Conservation (phyloP, 352 stramenopile genomes). For the Globisporangium polare region DNA sequence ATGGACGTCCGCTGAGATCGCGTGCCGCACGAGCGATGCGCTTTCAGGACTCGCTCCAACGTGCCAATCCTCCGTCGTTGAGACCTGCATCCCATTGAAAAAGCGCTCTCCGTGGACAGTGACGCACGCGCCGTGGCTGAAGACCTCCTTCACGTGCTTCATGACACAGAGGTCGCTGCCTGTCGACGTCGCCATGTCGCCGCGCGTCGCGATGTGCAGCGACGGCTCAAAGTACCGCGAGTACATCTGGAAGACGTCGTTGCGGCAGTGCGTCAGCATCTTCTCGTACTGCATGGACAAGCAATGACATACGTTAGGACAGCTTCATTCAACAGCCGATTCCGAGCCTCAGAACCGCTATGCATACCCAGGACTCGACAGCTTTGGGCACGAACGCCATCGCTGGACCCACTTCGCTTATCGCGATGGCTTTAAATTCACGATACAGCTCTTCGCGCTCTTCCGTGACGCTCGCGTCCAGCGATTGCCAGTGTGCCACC, state of each 20-base stretch:
- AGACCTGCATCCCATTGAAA: slow-evolving; percentile 8
- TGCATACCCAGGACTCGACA: slow-evolving; percentile 28
- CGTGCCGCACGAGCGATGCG: slow-evolving; percentile 7
- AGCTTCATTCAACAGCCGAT: no score
- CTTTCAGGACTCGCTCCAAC: neutral
- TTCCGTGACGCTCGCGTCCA: slow-evolving; percentile 26
- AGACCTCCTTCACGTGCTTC: slow-evolving; percentile 48
- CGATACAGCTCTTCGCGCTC: slow-evolving; percentile 33
- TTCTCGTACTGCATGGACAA: slow-evolving; percentile 31
- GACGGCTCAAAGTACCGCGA: slow-evolving; percentile 50
- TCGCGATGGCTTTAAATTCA: slow-evolving; percentile 24
- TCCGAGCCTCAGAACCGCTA: no score
- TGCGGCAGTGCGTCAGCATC: slow-evolving; percentile 38
- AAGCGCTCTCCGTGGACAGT: slow-evolving; percentile 16
- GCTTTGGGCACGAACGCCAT: slow-evolving; percentile 18
- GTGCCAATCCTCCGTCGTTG: neutral
- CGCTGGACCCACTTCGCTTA: slow-evolving; percentile 15
- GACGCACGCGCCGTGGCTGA: slow-evolving; percentile 19
- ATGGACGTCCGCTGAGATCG: slow-evolving; percentile 55
- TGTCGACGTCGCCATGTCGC: slow-evolving; percentile 1
- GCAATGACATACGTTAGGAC: no score
- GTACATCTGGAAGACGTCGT: slow-evolving; percentile 68
- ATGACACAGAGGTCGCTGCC: slow-evolving; percentile 16
- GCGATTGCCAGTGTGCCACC: slow-evolving; percentile 24
- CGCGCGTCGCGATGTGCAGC: slow-evolving; percentile 27